Base-by-base conservation (phyloP, 306 rosid genomes). In the Elaeagnus macrophylla region DNA sequence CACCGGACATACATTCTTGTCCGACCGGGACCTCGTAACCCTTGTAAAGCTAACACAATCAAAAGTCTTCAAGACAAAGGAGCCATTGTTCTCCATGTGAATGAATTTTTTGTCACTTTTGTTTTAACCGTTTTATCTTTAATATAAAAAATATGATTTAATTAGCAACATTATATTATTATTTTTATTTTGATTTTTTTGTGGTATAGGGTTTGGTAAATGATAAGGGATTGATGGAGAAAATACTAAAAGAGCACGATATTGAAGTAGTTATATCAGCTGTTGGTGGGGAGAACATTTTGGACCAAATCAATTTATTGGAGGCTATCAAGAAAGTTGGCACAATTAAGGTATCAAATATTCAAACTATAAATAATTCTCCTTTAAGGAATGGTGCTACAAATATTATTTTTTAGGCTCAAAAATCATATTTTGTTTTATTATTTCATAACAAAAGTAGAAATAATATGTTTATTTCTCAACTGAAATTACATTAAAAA, bases 201-300 rank as follows among this genome's bases (percentile, higher is more conserved):
- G n/a, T 25, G 4, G 32, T 38, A 6, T 38, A 84, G 94, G 94
- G 94, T 16, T 37, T 41, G 47, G 55, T 84, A 17, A 67, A 60
- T 38, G 83, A 84, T 8, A 74, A 54, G 59, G 69, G 64, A 19
- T 18, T 54, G 0, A 72, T 79, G 78, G 86, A 74, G 75, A 81
- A 72, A 57, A 51, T 74, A 53, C 49, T 84, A 25, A 79, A 48
- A 53, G 94, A 81, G 35, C 19, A 76, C 9, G 65, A 76, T 49
- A 84, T 84, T 35, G 82, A 79, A 8, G 48, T 70, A 1, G 83
- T 84, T 0, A 59, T 84, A 53, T 84, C 86, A 4, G 72, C 78
- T 7, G 80, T 79, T 2, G 89, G 94, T 1, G 83, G 78, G 5
- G 65, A 0, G 1, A 53, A 57, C 1, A 9, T 79, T 19, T 10